phyloP scores from a whole-genome alignment of 1,139 yeast genomes.

The Yamadazyma taylorii region DNA sequence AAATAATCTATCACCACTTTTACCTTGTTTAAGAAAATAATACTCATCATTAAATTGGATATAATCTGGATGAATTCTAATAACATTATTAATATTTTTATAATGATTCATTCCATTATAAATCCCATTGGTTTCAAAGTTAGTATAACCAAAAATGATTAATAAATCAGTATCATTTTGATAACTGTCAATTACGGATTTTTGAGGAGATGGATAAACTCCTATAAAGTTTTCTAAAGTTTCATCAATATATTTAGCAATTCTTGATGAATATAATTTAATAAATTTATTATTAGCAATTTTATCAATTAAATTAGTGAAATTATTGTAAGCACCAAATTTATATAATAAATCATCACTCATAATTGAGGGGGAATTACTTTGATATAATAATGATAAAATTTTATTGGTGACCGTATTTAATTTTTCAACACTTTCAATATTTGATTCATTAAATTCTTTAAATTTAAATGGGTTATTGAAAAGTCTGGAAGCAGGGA shows the following conservation, averaged over 20 bases:
- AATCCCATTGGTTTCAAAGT: constrained; percentile 55
- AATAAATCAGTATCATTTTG: constrained; percentile 46
- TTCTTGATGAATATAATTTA: constrained; percentile 31
- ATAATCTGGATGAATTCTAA: constrained; percentile 38
- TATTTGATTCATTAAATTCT: constrained; percentile 21
- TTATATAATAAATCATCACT: constrained; percentile 68
- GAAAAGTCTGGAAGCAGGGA: constrained; percentile 36
- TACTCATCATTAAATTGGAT: constrained; percentile 27
- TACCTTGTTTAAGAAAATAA: constrained; percentile 21
- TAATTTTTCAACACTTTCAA: constrained; percentile 21
- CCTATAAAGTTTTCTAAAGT: constrained; percentile 59
- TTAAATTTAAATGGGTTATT: constrained; percentile 24
- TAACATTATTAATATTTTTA: constrained; percentile 21
- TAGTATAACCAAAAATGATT: constrained; percentile 50
- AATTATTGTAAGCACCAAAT: constrained; percentile 40
- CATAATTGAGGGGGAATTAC: constrained; percentile 60
- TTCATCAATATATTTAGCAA: constrained; percentile 67
- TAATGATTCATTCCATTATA: constrained; percentile 21
- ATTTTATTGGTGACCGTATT: constrained; percentile 46
- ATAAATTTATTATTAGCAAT: constrained; percentile 26
- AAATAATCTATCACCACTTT: constrained; percentile 20
- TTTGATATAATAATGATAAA: constrained; percentile 47
- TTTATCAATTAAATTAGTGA: constrained; percentile 46
- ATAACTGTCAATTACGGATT: constrained; percentile 25
- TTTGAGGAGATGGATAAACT: constrained; percentile 40